phyloP scores from a whole-genome alignment of 202 grass and related monocot genomes.

The Musa balbisiana region DNA sequence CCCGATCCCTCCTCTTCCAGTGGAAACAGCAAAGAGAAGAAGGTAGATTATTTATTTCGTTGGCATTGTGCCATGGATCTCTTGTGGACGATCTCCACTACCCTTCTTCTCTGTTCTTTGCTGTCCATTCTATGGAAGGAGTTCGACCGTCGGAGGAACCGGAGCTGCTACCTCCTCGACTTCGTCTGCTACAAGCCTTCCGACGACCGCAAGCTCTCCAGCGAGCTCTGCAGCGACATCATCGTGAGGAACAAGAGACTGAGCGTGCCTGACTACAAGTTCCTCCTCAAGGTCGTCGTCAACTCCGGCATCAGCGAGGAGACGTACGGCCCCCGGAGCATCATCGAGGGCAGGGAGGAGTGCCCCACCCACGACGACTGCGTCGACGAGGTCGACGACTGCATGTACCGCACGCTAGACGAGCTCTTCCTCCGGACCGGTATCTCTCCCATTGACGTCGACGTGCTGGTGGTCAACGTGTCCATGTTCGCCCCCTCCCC shows the following conservation, averaged over 20 bases:
- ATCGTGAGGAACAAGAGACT: not conserved
- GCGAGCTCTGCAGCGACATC: not conserved
- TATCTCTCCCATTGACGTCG: not conserved
- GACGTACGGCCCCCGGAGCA: slow-evolving; percentile 4
- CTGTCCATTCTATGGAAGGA: not conserved
- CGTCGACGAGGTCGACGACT: slow-evolving; percentile 1
- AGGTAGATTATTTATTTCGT: too few species aligned
- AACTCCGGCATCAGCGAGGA: slow-evolving; percentile 13
- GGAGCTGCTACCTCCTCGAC: slow-evolving; percentile 1
- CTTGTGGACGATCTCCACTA: not conserved
- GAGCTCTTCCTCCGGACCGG: not conserved
- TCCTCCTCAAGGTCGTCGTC: slow-evolving; percentile 4
- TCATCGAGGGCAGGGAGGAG: not conserved
- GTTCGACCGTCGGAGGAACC: not conserved
- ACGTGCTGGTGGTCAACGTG: slow-evolving; percentile 2
- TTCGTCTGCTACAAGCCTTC: slow-evolving; percentile 7
- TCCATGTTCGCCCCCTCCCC: slow-evolving; percentile 8
- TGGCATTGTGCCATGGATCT: not conserved
- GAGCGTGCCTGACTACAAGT: slow-evolving; percentile 1
- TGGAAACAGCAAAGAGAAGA: too few species aligned
- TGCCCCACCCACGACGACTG: not conserved
- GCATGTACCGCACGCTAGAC: not conserved
- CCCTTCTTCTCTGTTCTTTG: not conserved
- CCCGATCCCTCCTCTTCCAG: not conserved
- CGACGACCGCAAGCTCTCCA: not conserved